Evolutionary conservation across 2,329 filamentous ascomycete species (phyloP).

Genomic region (Fusarium sp.): DNA sequence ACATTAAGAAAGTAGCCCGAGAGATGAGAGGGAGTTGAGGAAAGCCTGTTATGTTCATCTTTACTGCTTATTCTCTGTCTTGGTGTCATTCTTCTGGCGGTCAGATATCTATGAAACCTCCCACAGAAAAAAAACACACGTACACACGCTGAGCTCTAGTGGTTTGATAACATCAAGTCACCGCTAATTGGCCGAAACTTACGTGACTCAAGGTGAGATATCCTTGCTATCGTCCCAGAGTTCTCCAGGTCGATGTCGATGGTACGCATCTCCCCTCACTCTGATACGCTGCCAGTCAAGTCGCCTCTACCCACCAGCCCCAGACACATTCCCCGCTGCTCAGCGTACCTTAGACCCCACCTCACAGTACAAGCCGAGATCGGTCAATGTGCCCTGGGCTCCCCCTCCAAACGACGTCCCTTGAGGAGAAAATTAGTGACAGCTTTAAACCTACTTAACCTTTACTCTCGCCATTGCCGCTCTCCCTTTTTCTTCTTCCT

Average conservation of each 20-base stretch:
- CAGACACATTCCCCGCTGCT: conserved; percentile 40
- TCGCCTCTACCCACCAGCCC: conserved; percentile 31
- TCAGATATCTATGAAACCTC: conserved; percentile 12
- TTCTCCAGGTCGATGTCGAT: conserved; percentile 17
- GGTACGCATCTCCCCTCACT: conserved; percentile 4
- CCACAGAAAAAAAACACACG: conserved; percentile 19
- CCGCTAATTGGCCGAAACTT: conserved; percentile 30
- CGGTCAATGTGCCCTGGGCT: conserved; percentile 34
- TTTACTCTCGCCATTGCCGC: conserved; percentile 45
- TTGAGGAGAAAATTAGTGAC: conserved; percentile 43
- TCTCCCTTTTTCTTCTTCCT: conserved; percentile 32
- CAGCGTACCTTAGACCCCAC: conserved; percentile 35
- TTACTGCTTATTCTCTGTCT: background rate
- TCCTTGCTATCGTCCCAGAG: conserved; percentile 19
- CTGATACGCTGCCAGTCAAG: background rate
- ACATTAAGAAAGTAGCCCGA: background rate
- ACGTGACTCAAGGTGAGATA: conserved; percentile 36
- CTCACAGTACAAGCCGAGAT: conserved; percentile 46
- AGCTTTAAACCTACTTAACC: conserved; percentile 40
- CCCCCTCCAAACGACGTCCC: conserved; percentile 26
- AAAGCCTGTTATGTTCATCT: background rate
- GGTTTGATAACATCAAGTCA: conserved; percentile 18
- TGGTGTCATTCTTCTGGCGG: conserved; percentile 4
- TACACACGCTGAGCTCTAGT: conserved; percentile 20
- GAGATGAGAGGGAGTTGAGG: background rate